Base-by-base conservation (phyloP, 345 rosid species). In the Camelina neglecta region DNA sequence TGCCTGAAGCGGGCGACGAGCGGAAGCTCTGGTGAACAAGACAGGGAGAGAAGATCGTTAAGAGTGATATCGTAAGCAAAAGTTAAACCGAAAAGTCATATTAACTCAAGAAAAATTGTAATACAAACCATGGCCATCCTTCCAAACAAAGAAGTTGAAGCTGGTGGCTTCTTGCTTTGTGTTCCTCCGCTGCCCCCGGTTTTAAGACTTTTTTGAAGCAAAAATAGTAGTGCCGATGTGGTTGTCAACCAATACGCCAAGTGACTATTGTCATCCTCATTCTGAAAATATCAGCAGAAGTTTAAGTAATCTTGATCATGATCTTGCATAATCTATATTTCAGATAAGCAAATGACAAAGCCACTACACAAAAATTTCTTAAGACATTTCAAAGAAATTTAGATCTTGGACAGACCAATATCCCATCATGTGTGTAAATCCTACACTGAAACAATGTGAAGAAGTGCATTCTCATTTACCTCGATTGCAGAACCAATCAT, bases 401-500 rank as follows among this genome's bases (percentile, higher is more conserved):
- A 9, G 44, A 41, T 41, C 44, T 41, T 56, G 55, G 56, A 23
- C 10, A 58, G 51, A 42, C 64, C 13, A 39, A 58, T 26, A 56
- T 56, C 16, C 6, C 54, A 67, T 6, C n/a, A 51, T 29, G 58
- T 45, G 8, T 65, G 9, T 33, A 60, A 51, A 44, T 35, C 59
- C 13, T 47, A 67, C 58, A 39, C 0, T 23, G 39, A 54, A 36
- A 73, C 18, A 29, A 5, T 24, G 7, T 49, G 10, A 74, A 33
- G 45, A 68, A 73, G 24, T 26, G 26, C 56, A 62, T 51, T 62
- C 41, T 11, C 58, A 51, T 58, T 75, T 83, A 96, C 99, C 98
- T 96, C 97, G 74, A 96, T 90, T 31, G 93, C 97, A 50, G 94
- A 89, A 86, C 99, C 99, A 80, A 96, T 95, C 97, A 93, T 89